Percentiles rank a stretch among this genome's conserved stretches.
phyloP scores from a whole-genome alignment of 495 filamentous ascomycete genomes.

The Tuber melanosporum region DNA sequence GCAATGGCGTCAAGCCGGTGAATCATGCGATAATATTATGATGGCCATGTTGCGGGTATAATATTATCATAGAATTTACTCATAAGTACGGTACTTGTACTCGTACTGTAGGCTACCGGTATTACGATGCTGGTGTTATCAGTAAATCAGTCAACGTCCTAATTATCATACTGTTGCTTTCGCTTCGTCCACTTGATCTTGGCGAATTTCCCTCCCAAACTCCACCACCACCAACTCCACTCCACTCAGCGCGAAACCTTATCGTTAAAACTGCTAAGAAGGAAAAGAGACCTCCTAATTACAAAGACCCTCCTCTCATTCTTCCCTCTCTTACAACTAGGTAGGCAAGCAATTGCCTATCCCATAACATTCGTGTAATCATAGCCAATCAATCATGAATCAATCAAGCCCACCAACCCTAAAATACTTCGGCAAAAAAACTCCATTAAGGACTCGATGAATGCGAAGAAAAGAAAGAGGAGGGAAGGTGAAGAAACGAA shows the following conservation, averaged over 20 bases:
- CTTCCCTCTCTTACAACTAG: background rate
- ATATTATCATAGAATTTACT: background rate
- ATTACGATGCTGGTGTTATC: too few species aligned
- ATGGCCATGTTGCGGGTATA: background rate
- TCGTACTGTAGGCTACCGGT: background rate
- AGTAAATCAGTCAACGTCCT: too few species aligned
- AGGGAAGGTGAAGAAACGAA: background rate
- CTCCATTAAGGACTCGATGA: constrained; percentile 1
- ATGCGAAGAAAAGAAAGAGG: background rate
- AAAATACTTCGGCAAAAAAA: background rate
- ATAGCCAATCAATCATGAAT: background rate
- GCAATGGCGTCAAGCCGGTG: background rate
- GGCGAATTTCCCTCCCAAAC: background rate
- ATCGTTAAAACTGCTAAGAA: background rate
- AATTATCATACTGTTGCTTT: background rate
- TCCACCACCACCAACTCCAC: background rate
- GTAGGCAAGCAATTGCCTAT: background rate
- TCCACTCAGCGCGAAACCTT: background rate
- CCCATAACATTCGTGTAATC: background rate
- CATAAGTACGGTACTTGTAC: too few species aligned
- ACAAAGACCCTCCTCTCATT: background rate
- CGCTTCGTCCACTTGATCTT: background rate
- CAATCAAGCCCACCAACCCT: background rate
- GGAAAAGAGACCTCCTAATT: background rate
- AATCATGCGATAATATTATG: background rate